Base-by-base conservation (phyloP, 345 rosid species). In the Euphorbia lathyris region DNA sequence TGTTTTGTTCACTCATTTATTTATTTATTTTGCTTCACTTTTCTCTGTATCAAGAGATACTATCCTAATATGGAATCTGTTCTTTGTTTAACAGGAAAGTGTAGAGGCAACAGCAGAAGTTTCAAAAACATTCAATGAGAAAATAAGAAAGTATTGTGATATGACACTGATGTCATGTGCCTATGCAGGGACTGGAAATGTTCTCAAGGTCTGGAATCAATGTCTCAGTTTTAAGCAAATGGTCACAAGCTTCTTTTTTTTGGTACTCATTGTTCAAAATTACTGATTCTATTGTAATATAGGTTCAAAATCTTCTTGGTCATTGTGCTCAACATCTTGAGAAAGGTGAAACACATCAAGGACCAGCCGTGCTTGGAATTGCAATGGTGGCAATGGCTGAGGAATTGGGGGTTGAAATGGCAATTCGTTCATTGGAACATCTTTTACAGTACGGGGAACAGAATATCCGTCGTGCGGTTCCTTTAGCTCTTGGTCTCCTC, bases 301-400 rank as follows among this genome's bases (percentile, higher is more conserved):
- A 95, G 98, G 96, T 95, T 58, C 97, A 95, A 81, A 88, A 86
- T 78, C 95, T 95, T 76, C 86, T 92, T 30, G 91, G 88, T 70
- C 88, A 89, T 76, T 96, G 99, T 76, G 90, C 90, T 59, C 91
- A 90, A 56, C 96, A 90, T 85, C 86, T 90, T 43, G 98, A 90
- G 79, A 90, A 89, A 71, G 91, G 90, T 50, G 97, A 89, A 70
- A 85, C 83, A 63, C 89, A 90, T 80, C 98, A 96, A 77, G 99
- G 97, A 29, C 91, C 97, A 51, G 99, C 96, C 64, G 93, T 96
- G 58, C 91, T 96, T 74, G 99, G 99, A 72, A 84, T 96, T 77
- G 97, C 97, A n/a, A 84, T 96, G 97, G 92, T 92, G 26, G 94
- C 98, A 66, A 96, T 96, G 98, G 94, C 97, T 62, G 97, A 96